phyloP scores from a whole-genome alignment of 73 alveolate species.

The Paramecium sonneborni region DNA sequence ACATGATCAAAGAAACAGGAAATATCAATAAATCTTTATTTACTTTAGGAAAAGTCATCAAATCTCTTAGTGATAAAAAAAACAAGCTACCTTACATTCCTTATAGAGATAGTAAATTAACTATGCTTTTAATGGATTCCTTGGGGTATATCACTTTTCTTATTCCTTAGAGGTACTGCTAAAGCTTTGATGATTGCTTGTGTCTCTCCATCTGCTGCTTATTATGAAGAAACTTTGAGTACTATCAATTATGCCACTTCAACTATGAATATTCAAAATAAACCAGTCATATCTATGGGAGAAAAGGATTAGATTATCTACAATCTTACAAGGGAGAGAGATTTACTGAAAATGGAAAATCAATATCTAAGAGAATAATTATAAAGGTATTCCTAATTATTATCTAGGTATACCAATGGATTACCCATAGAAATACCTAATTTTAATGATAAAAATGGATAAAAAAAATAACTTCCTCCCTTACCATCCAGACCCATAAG shows the following conservation, averaged over 20 bases:
- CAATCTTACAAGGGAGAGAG: slow-evolving; percentile 88
- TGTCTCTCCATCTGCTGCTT: slow-evolving; percentile 92
- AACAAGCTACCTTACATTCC: slow-evolving; percentile 90
- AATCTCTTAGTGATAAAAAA: slow-evolving; percentile 83
- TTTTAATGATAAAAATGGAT: slow-evolving; percentile 58
- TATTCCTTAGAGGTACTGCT: slow-evolving; percentile 79
- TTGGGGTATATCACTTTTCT: slow-evolving; percentile 75
- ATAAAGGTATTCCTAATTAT: slow-evolving; percentile 37
- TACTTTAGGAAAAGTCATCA: slow-evolving; percentile 95
- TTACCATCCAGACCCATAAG: slow-evolving; percentile 58
- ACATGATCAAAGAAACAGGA: slow-evolving; percentile 98
- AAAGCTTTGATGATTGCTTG: slow-evolving; percentile 98
- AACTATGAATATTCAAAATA: slow-evolving; percentile 97
- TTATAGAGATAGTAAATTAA: slow-evolving; percentile 97
- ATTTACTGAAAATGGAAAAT: slow-evolving; percentile 89
- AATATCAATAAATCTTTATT: slow-evolving; percentile 95
- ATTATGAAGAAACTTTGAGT: slow-evolving; percentile 94
- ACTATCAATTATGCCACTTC: slow-evolving; percentile 97
- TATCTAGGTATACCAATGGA: slow-evolving; percentile 79
- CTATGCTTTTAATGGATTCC: slow-evolving; percentile 98
- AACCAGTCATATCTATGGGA: slow-evolving; percentile 97
- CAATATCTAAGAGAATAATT: slow-evolving; percentile 92
- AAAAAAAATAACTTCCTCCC: slow-evolving; percentile 64
- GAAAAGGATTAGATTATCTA: slow-evolving; percentile 92
- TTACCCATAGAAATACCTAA: slow-evolving; percentile 79